Base-by-base conservation (phyloP, 177 flowering plant genomes). In the Tripterygium wilfordii region DNA sequence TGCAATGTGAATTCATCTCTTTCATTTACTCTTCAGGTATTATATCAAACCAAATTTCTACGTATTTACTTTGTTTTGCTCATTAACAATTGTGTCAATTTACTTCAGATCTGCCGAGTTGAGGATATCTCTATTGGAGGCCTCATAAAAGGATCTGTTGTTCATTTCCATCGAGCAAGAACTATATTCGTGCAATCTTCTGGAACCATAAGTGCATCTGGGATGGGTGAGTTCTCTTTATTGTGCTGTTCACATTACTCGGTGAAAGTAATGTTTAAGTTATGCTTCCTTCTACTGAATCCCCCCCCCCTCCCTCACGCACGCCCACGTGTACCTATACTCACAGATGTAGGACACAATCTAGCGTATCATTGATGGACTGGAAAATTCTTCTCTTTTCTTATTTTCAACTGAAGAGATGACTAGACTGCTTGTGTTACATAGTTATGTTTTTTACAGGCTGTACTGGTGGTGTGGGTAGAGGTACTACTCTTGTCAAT, bases 1-100 rank as follows among this genome's bases (percentile, higher is more conserved):
- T 94, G 99, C 78, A 90, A 89, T 57, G 96, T 94, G 57, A 94
- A 94, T 65, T 79, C 97, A 51, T 83, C 97, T 28, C 57, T 85
- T 43, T 64, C 97, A 15, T 94, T 94, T 62, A 90, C 97, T 41
- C 88, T 94, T 59, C 99, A 92, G 97, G 99, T 92, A 53, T n/a
- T n/a, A 9, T 53, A 45, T 10, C 30, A 18, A 18, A 30, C 33
- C 32, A 14, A 28, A 35, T 30, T 51, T 13, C 6, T 3, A 24
- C 3, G n/a, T 30, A 18, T 39, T 27, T 50, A 8, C 42, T 30
- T 36, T 2, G 49, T 21, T 22, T 33, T 32, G 17, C 35, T 44
- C 42, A 8, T 52, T 14, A 57, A 42, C 7, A 39, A 57, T 49
- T 3, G 24, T 32, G 32, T 39, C 19, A 15, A n/a, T 57, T 54